Base-by-base conservation (phyloP, 2,329 filamentous ascomycete genomes). In the Arthroderma uncinatum region DNA sequence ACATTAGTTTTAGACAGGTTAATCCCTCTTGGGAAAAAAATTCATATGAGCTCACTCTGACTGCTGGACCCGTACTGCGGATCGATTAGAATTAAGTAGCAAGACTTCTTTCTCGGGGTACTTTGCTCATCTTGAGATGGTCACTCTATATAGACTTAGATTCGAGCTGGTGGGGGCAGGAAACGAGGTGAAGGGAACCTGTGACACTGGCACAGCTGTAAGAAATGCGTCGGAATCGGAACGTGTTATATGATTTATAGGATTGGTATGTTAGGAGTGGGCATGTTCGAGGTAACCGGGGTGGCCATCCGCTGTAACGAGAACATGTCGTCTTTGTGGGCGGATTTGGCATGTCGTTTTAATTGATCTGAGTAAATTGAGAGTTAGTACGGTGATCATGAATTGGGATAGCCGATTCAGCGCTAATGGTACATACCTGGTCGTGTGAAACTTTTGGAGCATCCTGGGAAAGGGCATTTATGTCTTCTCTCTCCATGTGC, bases 361-460 rank as follows among this genome's bases (percentile, higher is more conserved):
- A 73, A 58, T 67, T 73, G 71, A 25, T 73, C 71, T 73, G 25
- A 3, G 36, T n/a, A 12, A 44, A 30, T 4, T n/a, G n/a, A n/a
- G 19, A n/a, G 57, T 48, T 25, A 47, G 52, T 36, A 9, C 44
- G 23, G 21, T 23, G 19, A 10, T 8, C 34, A 14, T 6, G 37
- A 33, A 36, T 28, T 19, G 16, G 16, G 10, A 42, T 10, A 12
- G 19, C 30, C 10, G 30, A 33, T 33, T 33, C n/a, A n/a, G n/a
- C n/a, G n/a, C n/a, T n/a, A n/a, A 2, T 48, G 23, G 19, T 19
- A 61, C 66, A 53, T 69, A 74, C 72, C 72, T 60, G 72, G 72
- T 56, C 72, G 68, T 55, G 72, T 74, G 58, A 74, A 74, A 52
- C 72, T 74, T 60, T 74, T 74, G 16, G 65, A 67, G 58, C 72